Conservation (phyloP, 352 stramenopile species). For the Pythium phragmiticola region DNA sequence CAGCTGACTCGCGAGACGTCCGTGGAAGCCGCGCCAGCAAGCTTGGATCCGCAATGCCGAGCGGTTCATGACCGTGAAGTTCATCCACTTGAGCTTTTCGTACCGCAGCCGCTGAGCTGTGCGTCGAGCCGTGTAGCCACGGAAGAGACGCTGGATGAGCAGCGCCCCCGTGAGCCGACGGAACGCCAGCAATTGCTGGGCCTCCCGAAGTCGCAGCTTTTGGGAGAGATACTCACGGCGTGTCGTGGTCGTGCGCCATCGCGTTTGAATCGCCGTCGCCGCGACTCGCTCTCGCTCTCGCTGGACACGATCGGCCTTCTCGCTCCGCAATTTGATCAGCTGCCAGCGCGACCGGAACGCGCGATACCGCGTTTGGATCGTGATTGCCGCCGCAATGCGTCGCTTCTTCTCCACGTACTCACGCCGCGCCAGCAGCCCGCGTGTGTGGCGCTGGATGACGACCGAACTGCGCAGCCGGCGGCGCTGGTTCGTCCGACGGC, state of each 20-base stretch:
- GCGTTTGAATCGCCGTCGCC: constrained; percentile 49
- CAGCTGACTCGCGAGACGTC: constrained; percentile 56
- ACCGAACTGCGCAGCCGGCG: constrained; percentile 29
- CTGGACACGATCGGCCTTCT: constrained; percentile 36
- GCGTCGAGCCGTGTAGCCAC: constrained; percentile 57
- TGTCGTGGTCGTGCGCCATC: constrained; percentile 38
- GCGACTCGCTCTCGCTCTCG: constrained; percentile 32
- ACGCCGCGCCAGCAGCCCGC: constrained; percentile 48
- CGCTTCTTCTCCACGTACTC: constrained; percentile 26
- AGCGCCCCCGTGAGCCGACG: constrained; percentile 45
- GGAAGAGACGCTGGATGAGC: constrained; percentile 60
- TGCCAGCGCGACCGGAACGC: constrained; percentile 37
- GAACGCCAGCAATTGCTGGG: constrained; percentile 37
- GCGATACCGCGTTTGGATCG: constrained; percentile 58
- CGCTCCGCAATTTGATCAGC: constrained; percentile 35
- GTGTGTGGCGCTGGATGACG: constrained; percentile 49
- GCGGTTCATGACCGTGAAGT: constrained; percentile 54
- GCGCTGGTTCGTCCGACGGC: constrained; percentile 20
- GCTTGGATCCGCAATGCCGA: constrained; percentile 75
- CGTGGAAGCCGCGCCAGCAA: constrained; percentile 73
- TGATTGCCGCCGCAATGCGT: constrained; percentile 41
- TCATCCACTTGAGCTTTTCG: constrained; percentile 72
- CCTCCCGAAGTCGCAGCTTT: constrained; percentile 31
- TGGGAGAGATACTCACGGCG: constrained; percentile 37
- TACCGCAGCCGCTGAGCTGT: constrained; percentile 44